phyloP scores from a whole-genome alignment of 441 rosid genomes.

The Eutrema salsugineum region DNA sequence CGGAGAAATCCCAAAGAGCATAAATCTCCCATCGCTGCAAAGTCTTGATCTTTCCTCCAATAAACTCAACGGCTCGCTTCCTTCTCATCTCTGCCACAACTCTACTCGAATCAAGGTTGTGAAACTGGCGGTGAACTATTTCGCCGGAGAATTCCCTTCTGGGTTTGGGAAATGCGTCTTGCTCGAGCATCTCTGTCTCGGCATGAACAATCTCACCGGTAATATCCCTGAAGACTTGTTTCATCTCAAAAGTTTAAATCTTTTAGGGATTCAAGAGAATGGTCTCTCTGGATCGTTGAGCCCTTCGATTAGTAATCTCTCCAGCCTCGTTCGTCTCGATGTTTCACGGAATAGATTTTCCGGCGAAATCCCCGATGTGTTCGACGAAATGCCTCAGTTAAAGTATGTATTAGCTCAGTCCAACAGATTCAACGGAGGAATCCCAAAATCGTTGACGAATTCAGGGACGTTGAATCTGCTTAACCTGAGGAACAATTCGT shows the following conservation, averaged over 20 bases:
- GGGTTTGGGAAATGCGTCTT: conserved; percentile 53
- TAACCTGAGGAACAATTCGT: conserved; percentile 71
- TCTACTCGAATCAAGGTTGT: conserved; percentile 38
- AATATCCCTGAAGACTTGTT: conserved; percentile 48
- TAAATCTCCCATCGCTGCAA: conserved; percentile 43
- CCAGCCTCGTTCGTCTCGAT: conserved; percentile 51
- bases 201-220: conserved; percentile 59
- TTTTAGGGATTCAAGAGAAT: conserved; percentile 54
- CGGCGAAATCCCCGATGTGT: conserved; percentile 66
- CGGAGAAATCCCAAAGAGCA: conserved; percentile 41
- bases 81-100: conserved; percentile 49
- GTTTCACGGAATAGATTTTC: conserved; percentile 51
- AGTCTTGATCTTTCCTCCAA: conserved; percentile 50
- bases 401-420: conserved; percentile 43
- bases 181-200: conserved; percentile 51
- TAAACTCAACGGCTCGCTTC: conserved; percentile 41
- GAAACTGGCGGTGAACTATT: conserved; percentile 45
- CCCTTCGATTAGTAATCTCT: conserved; percentile 38
- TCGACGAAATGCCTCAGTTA: conserved; percentile 35
- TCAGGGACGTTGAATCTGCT: conserved; percentile 48
- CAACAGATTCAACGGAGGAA: conserved; percentile 49
- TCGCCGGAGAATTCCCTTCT: conserved; percentile 44
- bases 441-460: conserved; percentile 62
- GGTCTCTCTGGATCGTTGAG: conserved; percentile 52
- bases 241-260: conserved; percentile 39